These are phyloP conservation scores for Ceratocystis destructans DNA, from an alignment of 2,329 filamentous ascomycete genomes.

Conservation along the genomic window DNA sequence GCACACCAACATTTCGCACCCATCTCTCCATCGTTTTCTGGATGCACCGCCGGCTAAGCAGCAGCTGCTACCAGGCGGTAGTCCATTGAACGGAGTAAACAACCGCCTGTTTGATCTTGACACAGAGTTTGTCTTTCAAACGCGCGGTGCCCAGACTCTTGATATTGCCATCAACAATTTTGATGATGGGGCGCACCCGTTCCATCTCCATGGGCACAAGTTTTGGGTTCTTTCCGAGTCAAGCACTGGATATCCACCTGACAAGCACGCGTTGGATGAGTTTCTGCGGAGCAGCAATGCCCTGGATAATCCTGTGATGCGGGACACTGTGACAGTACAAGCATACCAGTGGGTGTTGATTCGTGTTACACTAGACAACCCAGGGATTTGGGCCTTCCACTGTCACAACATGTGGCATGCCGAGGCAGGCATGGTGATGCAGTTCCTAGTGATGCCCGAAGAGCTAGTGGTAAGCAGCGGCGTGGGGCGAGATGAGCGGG, in stretches of 20 bases:
- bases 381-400: slow-evolving; percentile 45
- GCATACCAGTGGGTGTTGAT: slow-evolving; percentile 42
- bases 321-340: slow-evolving; percentile 37
- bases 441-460: slow-evolving; percentile 30
- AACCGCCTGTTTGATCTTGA: slow-evolving; percentile 24
- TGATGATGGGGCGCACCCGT: slow-evolving; percentile 26
- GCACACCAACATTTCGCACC: slow-evolving; percentile 28
- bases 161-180: slow-evolving; percentile 27
- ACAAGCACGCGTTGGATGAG: slow-evolving; percentile 21
- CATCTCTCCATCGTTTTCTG: slow-evolving; percentile 28
- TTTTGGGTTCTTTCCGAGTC: slow-evolving; percentile 33
- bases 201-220: slow-evolving; percentile 44
- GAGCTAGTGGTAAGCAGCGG: neutral
- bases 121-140: slow-evolving; percentile 34
- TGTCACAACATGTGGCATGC: slow-evolving; percentile 47
- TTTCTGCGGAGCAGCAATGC: slow-evolving; percentile 23
- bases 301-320: slow-evolving; percentile 26
- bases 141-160: slow-evolving; percentile 36
- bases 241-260: slow-evolving; percentile 27
- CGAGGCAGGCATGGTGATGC: slow-evolving; percentile 46
- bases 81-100: slow-evolving; percentile 24
- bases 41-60: slow-evolving; percentile 19
- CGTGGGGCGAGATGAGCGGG: slow-evolving; percentile 20
- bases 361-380: slow-evolving; percentile 42
- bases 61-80: slow-evolving; percentile 13